Evolutionary conservation across 2,329 filamentous ascomycete genomes (phyloP), one percentile per base, ranked within the genome.

Genomic region (Fusarium musae): DNA sequence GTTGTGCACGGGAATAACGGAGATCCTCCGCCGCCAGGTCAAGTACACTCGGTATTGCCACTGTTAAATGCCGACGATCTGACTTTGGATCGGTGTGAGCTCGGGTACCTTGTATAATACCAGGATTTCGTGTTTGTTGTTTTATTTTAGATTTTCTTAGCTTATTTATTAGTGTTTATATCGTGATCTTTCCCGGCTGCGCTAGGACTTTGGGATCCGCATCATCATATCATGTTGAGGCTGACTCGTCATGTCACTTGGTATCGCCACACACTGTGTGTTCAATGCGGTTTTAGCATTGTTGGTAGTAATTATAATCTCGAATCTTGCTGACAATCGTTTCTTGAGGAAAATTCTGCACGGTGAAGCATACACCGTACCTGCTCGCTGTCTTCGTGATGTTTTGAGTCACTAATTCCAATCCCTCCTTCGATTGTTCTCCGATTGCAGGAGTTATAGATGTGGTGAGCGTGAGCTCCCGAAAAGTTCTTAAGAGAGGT

Each of bases 91-190:
- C 49, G 58, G 58, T 60, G 36, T 57, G n/a, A 28, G 32, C 15
- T n/a, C 19, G 19, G 42, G 28, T 53, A n/a, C 56, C 56, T 39
- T 30, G 21, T 47, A 5, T 19, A 37, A 13, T 23, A 21, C 12
- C 11, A 28, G n/a, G 6, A 8, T 11, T 11, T 50, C 23, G 32
- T 58, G n/a, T n/a, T 60, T 16, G 2, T 21, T 21, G 3, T 12
- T n/a, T 40, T 60, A 60, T 60, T 60, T 57, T 60, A 26, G 26
- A 26, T 56, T 56, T 23, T 19, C 17, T 23, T 28, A 17, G 7
- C 28, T 28, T 54, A 26, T 30, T 54, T 9, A 43, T 60, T 60
- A 60, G 47, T 60, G 47, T 42, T 60, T 42, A 30, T 60, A 28
- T 42, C n/a, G 28, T 60, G 58, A 60, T 57, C 28, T 57, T 17